Percentiles rank a stretch among this genome's conserved stretches.
These are phyloP conservation scores for Pythium dissotocum DNA, from an alignment of 352 stramenopile genomes.

Conservation along the genomic window DNA sequence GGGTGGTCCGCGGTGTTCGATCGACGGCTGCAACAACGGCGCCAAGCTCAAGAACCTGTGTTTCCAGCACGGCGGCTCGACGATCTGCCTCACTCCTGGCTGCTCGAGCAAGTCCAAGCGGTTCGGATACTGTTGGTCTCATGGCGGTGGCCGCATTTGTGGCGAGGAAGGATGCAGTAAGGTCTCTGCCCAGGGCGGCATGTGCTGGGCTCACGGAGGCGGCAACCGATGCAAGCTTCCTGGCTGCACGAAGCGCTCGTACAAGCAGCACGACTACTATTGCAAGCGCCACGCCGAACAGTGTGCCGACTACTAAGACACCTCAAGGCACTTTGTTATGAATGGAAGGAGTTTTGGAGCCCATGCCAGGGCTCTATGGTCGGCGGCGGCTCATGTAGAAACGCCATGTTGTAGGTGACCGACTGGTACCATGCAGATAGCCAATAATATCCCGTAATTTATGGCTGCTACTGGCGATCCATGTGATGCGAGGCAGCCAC, in stretches of 20 bases:
- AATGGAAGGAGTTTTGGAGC: background rate
- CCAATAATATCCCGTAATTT: no score
- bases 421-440: no score
- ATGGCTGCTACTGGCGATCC: no score
- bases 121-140: conserved; percentile 33
- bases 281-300: conserved; percentile 16
- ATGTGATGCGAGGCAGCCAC: no score
- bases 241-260: conserved; percentile 31
- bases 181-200: conserved; percentile 29
- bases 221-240: conserved; percentile 32
- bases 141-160: conserved; percentile 32
- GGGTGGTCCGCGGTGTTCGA: conserved; percentile 23
- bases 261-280: conserved; percentile 28
- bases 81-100: conserved; percentile 21
- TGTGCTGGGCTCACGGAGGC: conserved; percentile 35
- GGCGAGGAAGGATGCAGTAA: conserved; percentile 24
- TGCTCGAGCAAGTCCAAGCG: conserved; percentile 26
- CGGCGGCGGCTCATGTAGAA: no score
- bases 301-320: conserved; percentile 16
- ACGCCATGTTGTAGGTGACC: no score
- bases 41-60: conserved; percentile 27
- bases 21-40: conserved; percentile 23
- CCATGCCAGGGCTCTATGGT: background rate
- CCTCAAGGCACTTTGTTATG: background rate
- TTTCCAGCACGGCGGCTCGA: conserved; percentile 30